Evolutionary conservation across 129 eudicot genomes (phyloP), one percentile per base, ranked within the genome.

Genomic region (Gnaphalium uliginosum): DNA sequence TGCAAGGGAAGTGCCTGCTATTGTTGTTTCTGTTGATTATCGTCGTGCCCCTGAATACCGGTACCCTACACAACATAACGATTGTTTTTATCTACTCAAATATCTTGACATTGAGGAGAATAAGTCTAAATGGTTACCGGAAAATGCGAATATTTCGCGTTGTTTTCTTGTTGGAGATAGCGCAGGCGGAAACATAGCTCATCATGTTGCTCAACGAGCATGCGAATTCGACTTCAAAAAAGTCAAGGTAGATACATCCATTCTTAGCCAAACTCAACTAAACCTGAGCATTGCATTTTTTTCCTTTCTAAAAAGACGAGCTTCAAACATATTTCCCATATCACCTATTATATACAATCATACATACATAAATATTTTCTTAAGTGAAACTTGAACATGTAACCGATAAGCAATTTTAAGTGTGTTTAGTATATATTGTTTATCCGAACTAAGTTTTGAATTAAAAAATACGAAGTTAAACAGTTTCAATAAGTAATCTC

Each of bases 121-220:
- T 58, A 61, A 58, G 53, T 62, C 62, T 2, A 50, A 35, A 24
- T 39, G 58, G 56, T 79, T 79, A 22, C 82, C 82, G 59, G 78
- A 33, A 25, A 71, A 79, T 35, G 72, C 82, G 35, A 67, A 71
- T 71, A 27, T 79, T 60, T 24, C 25, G 17, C 58, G 59, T 15
- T 79, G 82, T 26, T 79, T 79, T 59, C 43, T 79, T 0, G 73
- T 53, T 18, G 82, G 82, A 71, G 82, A 79, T 23, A 79, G 82
- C 33, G 82, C 82, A 1, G 82, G 82, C 41, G 82, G 77, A 14
- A 79, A 79, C 63, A 10, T 79, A 23, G 78, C 78, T 69, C 82
- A 79, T 68, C 65, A 79, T 72, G 78, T 79, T 56, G 64, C 78
- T 46, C 72, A 71, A 56, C 35, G 71, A 79, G 83, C 83, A 18